These are phyloP conservation scores for Phytophthora meadii DNA, from an alignment of 352 stramenopile genomes.

Conservation along the genomic window DNA sequence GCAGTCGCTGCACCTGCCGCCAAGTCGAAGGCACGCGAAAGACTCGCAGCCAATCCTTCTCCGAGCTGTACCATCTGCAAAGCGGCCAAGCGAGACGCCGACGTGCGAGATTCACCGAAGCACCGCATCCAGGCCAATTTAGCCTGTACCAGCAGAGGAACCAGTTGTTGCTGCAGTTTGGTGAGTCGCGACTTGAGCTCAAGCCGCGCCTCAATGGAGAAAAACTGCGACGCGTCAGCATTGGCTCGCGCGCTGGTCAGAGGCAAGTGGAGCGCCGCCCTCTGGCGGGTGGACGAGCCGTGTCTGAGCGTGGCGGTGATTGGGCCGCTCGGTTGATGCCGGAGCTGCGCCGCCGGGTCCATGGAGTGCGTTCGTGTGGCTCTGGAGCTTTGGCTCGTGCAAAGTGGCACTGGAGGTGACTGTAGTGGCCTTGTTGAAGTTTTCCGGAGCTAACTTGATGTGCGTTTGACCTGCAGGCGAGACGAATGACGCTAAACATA, in stretches of 20 bases:
- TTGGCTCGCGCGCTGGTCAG: conserved; percentile 18
- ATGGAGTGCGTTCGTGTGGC: conserved; percentile 23
- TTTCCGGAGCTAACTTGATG: conserved; percentile 14
- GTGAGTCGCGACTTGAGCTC: conserved; percentile 54
- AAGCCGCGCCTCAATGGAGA: conserved; percentile 67
- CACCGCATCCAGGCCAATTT: conserved; percentile 78
- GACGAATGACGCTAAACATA: conserved; percentile 16
- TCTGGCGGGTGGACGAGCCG: conserved; percentile 31
- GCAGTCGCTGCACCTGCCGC: conserved; percentile 32
- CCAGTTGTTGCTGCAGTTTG: conserved; percentile 47
- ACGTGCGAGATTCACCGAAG: conserved; percentile 22
- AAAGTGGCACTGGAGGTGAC: conserved; percentile 25
- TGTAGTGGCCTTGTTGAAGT: conserved; percentile 26
- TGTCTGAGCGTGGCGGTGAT: conserved; percentile 16
- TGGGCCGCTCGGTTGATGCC: conserved; percentile 25
- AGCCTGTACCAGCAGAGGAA: conserved; percentile 49
- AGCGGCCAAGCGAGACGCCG: conserved; percentile 10
- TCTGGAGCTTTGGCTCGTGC: conserved; percentile 6
- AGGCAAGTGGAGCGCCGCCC: conserved; percentile 13
- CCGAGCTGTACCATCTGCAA: conserved; percentile 51
- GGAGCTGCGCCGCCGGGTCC: conserved; percentile 27
- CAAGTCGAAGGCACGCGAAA: conserved; percentile 53
- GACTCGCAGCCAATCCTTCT: conserved; percentile 44
- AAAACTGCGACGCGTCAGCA: conserved; percentile 51
- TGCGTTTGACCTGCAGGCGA: neutral